Conservation (phyloP, 2,329 filamentous ascomycete species). For the Pseudogymnoascus sp. region DNA sequence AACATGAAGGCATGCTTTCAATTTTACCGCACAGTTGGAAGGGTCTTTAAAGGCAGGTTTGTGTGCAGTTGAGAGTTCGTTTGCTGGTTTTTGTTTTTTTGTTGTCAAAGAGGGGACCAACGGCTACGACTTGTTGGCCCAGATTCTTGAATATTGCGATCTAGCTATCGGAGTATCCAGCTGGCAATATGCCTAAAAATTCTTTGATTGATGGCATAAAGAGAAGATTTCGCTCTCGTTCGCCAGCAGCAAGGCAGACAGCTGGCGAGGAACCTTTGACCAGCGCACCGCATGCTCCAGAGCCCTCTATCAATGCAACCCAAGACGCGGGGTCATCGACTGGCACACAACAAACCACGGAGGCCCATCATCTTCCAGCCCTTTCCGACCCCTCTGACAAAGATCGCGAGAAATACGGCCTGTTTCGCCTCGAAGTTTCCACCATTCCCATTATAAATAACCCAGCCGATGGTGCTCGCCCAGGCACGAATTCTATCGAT, state of each 20-base stretch:
- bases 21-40: neutral
- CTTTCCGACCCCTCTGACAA: neutral
- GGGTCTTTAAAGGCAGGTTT: neutral
- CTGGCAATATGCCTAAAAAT: neutral
- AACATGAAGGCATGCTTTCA: neutral
- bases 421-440: neutral
- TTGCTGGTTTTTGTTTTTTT: neutral
- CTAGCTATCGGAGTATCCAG: neutral
- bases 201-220: neutral
- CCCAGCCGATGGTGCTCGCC: neutral
- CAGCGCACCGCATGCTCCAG: neutral
- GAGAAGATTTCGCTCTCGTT: neutral
- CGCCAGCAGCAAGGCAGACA: neutral
- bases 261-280: neutral
- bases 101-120: neutral
- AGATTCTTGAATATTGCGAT: neutral
- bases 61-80: neutral
- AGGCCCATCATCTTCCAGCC: neutral
- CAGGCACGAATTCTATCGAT: constrained; percentile 5
- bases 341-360: neutral
- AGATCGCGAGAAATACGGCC: neutral
- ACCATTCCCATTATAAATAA: neutral
- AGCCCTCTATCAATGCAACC: neutral
- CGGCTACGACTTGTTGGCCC: neutral
- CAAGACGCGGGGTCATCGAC: neutral